phyloP scores from a whole-genome alignment of 768 basidiomycete species.

The Udeniomyces megalosporus region DNA sequence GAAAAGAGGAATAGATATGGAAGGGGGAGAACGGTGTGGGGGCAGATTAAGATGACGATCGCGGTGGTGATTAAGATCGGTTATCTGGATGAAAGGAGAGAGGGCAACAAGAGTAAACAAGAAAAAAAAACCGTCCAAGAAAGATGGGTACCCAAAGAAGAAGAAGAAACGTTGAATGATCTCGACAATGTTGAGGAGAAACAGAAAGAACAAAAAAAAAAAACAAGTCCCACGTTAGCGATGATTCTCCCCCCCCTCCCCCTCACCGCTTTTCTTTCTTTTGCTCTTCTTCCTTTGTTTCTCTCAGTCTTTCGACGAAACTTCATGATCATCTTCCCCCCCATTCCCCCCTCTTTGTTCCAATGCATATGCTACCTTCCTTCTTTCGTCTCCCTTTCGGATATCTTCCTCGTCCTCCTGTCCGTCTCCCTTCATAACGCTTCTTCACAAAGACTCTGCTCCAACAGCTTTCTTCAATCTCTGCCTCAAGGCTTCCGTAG shows the following conservation, averaged over 20 bases:
- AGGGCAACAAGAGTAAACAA: not conserved
- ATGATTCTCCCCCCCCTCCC: not conserved
- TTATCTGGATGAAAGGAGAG: not conserved
- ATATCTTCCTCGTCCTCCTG: no score
- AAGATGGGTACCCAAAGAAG: not conserved
- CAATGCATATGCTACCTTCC: no score
- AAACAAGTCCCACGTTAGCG: not conserved
- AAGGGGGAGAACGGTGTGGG: not conserved
- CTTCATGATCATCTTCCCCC: no score
- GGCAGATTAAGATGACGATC: not conserved
- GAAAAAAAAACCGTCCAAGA: not conserved
- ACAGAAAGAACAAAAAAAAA: not conserved
- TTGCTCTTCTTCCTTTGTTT: not conserved
- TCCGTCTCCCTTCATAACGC: no score
- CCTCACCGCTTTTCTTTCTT: not conserved
- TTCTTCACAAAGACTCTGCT: not conserved
- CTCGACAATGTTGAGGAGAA: not conserved
- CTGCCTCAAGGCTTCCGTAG: not conserved
- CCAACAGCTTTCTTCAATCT: slow-evolving; percentile 12
- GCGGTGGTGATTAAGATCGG: not conserved
- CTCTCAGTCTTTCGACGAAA: no score
- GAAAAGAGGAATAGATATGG: not conserved
- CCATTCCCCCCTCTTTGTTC: no score
- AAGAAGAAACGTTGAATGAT: no score
- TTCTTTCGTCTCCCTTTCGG: no score